Evolutionary conservation across 148 eudicot species (phyloP).

Genomic region (Agrostemma githago): DNA sequence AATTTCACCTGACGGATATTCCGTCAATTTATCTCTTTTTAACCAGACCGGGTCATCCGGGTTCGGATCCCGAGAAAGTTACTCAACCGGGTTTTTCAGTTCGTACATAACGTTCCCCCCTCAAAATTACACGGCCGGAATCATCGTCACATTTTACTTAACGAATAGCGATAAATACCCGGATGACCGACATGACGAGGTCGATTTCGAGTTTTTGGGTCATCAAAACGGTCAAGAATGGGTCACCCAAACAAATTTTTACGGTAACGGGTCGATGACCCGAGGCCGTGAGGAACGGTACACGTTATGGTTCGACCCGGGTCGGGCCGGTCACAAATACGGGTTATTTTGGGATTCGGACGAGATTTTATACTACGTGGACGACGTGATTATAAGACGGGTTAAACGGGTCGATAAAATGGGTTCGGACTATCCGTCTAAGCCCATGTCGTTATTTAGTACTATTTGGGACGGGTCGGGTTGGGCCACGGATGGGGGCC

Average conservation of each 20-base stretch:
- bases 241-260: slow-evolving; percentile 34
- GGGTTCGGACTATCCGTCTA: slow-evolving; percentile 40
- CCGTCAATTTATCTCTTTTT: slow-evolving; percentile 1
- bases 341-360: slow-evolving; percentile 23
- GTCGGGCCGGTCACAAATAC: slow-evolving; percentile 28
- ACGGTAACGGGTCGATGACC: slow-evolving; percentile 32
- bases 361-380: slow-evolving; percentile 26
- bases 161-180: not conserved
- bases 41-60: slow-evolving; percentile 26
- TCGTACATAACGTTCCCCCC: slow-evolving; percentile 32
- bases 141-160: slow-evolving; percentile 37
- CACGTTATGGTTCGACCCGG: slow-evolving; percentile 36
- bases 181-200: slow-evolving; percentile 30
- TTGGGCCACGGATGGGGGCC: slow-evolving; percentile 38
- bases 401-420: slow-evolving; percentile 11
- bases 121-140: slow-evolving; percentile 33
- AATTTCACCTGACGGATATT: not conserved
- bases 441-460: slow-evolving; percentile 35
- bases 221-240: slow-evolving; percentile 23
- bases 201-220: slow-evolving; percentile 42
- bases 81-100: slow-evolving; percentile 28
- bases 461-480: slow-evolving; percentile 40
- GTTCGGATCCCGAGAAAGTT: slow-evolving; percentile 21
- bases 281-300: slow-evolving; percentile 38
- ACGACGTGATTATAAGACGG: slow-evolving; percentile 27